phyloP scores from a whole-genome alignment of 768 basidiomycete species.

The Rhodotorula babjevae region DNA sequence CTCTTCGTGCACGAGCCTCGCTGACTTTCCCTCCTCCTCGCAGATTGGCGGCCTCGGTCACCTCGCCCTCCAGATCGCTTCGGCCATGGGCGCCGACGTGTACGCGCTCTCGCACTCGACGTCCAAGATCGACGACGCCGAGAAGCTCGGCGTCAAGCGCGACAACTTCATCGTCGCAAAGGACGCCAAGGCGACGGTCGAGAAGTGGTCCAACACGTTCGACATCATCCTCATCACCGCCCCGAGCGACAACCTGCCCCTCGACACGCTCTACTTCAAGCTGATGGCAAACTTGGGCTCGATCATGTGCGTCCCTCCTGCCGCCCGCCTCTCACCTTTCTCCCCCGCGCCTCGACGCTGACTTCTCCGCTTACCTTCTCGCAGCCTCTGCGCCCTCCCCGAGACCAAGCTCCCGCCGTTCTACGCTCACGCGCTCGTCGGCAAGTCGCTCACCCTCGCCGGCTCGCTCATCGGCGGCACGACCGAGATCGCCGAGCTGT shows the following conservation, averaged over 20 bases:
- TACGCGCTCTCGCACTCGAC: slow-evolving; percentile 58
- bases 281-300: slow-evolving; percentile 49
- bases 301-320: slow-evolving; percentile 49
- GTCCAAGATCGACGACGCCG: slow-evolving; percentile 56
- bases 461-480: slow-evolving; percentile 56
- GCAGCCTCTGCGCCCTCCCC: slow-evolving; percentile 59
- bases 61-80: slow-evolving; percentile 25
- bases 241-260: slow-evolving; percentile 47
- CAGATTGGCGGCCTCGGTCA: slow-evolving; percentile 56
- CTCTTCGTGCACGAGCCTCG: too few species aligned
- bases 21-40: too few species aligned
- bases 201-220: slow-evolving; percentile 40
- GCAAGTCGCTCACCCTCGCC: slow-evolving; percentile 41
- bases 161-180: slow-evolving; percentile 38
- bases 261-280: slow-evolving; percentile 55
- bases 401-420: slow-evolving; percentile 47
- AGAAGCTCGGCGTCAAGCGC: slow-evolving; percentile 51
- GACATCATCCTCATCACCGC: slow-evolving; percentile 49
- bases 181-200: slow-evolving; percentile 18
- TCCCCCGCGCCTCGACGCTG: neutral
- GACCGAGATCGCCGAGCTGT: slow-evolving; percentile 55
- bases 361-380: slow-evolving; percentile 25
- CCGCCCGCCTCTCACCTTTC: slow-evolving; percentile 24
- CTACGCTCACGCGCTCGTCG: slow-evolving; percentile 41
- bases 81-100: slow-evolving; percentile 51